Evolutionary conservation across 805 yeast genomes (phyloP), one percentile per base, ranked within the genome.

Genomic region (Clavispora vitiphila): DNA sequence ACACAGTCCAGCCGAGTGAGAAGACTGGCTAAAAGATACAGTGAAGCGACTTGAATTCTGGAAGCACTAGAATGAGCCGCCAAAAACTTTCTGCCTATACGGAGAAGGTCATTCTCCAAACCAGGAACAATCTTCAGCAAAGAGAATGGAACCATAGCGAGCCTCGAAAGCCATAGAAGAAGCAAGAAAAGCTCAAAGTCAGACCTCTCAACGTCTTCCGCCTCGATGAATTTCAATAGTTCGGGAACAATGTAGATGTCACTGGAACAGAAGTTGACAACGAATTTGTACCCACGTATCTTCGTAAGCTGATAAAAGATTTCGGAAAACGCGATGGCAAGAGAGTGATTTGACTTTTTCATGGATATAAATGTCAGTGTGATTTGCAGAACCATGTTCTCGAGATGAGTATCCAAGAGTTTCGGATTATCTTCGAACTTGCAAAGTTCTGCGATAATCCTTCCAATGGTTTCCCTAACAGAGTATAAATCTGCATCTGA

Each of bases 121-220:
- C 60, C 42, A 0, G 55, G 43, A 2, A 56, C 47, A 12, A 82
- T 59, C 0, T 61, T 47, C 1, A 58, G 61, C 20, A 90, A 63
- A 2, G 77, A 72, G 54, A 90, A 89, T 0, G 98, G 97, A 0
- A 81, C 77, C n/a, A 85, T 63, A 0, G 80, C 73, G 18, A 89
- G 62, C 8, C 82, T 77, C 0, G 83, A 73, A 8, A 87, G 68
- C 96, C 96, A 90, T 3, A 84, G 64, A 8, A 88, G 60, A 32
- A 80, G 55, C 9, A 81, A 36, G 43, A 63, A 66, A 1, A 45
- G 40, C 39, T 64, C 67, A 41, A 50, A 50, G 22, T 57, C 65
- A 4, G 37, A 22, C 26, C 46, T 43, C 1, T 39, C 20, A 2
- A 14, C 37, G n/a, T 40, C 55, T 21, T 22, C 27, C 9, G 47